A percentile compares a stretch with the other conserved stretches of the same genome.
phyloP scores from a whole-genome alignment of 2,329 filamentous ascomycete genomes.

The Colletotrichum sp. region DNA sequence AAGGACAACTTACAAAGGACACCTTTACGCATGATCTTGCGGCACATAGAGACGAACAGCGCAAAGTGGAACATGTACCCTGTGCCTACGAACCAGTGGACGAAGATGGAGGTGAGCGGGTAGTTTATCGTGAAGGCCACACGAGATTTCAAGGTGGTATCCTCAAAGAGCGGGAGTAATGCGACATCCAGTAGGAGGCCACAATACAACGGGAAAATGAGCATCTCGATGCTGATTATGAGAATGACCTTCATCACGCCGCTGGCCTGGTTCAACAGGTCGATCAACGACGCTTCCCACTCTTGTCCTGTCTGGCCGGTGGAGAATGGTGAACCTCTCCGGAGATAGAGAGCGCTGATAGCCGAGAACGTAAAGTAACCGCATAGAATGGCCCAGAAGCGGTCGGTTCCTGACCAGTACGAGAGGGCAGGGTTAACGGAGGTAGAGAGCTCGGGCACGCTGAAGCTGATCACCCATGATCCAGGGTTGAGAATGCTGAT shows the following conservation, averaged over 20 bases:
- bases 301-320: conserved; percentile 59
- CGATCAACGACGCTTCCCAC: conserved; percentile 79
- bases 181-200: conserved; percentile 89
- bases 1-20: conserved; percentile 75
- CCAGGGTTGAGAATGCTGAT: conserved; percentile 47
- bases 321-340: conserved; percentile 72
- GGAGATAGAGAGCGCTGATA: conserved; percentile 79
- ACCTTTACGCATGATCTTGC: conserved; percentile 94
- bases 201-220: conserved; percentile 95
- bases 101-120: conserved; percentile 90
- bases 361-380: conserved; percentile 82
- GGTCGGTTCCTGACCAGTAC: conserved; percentile 70
- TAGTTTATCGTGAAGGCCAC: conserved; percentile 78
- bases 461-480: conserved; percentile 65
- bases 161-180: conserved; percentile 85
- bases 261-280: conserved; percentile 88
- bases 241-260: conserved; percentile 97
- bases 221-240: conserved; percentile 99
- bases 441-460: conserved; percentile 40
- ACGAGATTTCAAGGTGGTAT: conserved; percentile 77
- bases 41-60: conserved; percentile 97
- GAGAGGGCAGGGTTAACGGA: conserved; percentile 63
- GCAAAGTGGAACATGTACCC: conserved; percentile 99
- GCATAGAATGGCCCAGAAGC: conserved; percentile 74
- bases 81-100: conserved; percentile 98